A percentile compares a stretch with the other conserved stretches of the same genome.
Conservation (phyloP, 208 protist species). For the Naegleria lovaniensis region DNA sequence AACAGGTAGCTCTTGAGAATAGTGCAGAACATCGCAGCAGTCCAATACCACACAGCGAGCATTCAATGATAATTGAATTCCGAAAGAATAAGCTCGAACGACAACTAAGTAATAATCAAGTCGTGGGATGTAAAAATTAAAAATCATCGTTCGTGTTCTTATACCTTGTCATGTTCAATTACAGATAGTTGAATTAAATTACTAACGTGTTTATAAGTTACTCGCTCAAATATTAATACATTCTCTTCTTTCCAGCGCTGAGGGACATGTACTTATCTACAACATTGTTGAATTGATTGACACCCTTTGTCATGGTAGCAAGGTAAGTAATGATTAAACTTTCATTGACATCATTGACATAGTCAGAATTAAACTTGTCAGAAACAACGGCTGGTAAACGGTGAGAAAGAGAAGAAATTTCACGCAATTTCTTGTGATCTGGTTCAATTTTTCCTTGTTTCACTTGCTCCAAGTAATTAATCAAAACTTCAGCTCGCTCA, state of each 20-base stretch:
- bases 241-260: neutral
- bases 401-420: constrained; percentile 34
- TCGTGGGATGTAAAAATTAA: neutral
- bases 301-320: constrained; percentile 18
- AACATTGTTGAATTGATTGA: constrained; percentile 17
- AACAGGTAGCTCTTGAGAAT: neutral
- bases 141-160: no score
- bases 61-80: neutral
- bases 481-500: constrained; percentile 38
- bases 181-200: no score
- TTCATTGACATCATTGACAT: constrained; percentile 33
- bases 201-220: no score
- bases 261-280: constrained; percentile 8
- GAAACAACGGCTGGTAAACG: constrained; percentile 28
- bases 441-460: constrained; percentile 26
- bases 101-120: neutral
- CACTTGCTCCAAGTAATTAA: constrained; percentile 44
- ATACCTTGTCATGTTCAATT: no score
- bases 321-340: constrained; percentile 38
- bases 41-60: neutral
- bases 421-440: constrained; percentile 30
- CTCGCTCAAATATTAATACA: neutral
- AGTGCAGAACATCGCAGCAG: neutral
- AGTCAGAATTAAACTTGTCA: constrained; percentile 23
- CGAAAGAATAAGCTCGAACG: neutral